phyloP scores from a whole-genome alignment of 176 grass and related monocot species.

The Miscanthus lutarioriparius region DNA sequence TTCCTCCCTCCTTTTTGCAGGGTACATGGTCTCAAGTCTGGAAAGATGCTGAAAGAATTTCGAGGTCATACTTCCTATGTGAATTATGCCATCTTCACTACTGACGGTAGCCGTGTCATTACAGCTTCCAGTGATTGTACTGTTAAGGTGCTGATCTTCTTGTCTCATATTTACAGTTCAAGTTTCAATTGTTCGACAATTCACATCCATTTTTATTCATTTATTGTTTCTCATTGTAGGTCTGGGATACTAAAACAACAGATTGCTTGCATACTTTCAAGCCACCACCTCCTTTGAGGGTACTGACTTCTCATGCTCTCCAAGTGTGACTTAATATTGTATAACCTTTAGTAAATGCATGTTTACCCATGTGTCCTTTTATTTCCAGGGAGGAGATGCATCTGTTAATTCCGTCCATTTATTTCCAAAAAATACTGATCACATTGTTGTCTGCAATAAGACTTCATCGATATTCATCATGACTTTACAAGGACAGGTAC shows the following conservation, averaged over 20 bases:
- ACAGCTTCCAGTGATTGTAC: slow-evolving; percentile 96
- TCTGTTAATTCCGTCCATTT: slow-evolving; percentile 91
- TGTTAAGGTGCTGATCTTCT: slow-evolving; percentile 73
- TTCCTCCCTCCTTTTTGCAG: slow-evolving; percentile 37
- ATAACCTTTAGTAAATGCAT: slow-evolving; percentile 14
- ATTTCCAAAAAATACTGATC: slow-evolving; percentile 90
- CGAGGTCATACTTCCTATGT: slow-evolving; percentile 88
- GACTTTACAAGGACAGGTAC: slow-evolving; percentile 97
- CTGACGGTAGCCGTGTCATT: slow-evolving; percentile 87
- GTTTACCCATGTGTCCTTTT: slow-evolving; percentile 6
- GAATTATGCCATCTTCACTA: slow-evolving; percentile 92
- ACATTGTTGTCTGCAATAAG: slow-evolving; percentile 97
- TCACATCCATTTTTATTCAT: slow-evolving; percentile 28
- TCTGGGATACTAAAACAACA: slow-evolving; percentile 98
- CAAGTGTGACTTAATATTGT: slow-evolving; percentile 6
- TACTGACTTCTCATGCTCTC: slow-evolving; percentile 44
- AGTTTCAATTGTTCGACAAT: slow-evolving; percentile 6
- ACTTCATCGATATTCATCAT: slow-evolving; percentile 89
- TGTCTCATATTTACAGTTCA: slow-evolving; percentile 11
- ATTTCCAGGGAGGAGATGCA: slow-evolving; percentile 89
- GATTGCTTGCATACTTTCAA: slow-evolving; percentile 97
- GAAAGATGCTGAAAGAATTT: slow-evolving; percentile 99
- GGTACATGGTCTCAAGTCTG: slow-evolving; percentile 97
- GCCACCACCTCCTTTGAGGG: slow-evolving; percentile 90
- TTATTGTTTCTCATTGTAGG: slow-evolving; percentile 53